Evolutionary conservation across 2,329 filamentous ascomycete species (phyloP), one percentile per base, ranked within the genome.

Genomic region (Nemania abortiva): DNA sequence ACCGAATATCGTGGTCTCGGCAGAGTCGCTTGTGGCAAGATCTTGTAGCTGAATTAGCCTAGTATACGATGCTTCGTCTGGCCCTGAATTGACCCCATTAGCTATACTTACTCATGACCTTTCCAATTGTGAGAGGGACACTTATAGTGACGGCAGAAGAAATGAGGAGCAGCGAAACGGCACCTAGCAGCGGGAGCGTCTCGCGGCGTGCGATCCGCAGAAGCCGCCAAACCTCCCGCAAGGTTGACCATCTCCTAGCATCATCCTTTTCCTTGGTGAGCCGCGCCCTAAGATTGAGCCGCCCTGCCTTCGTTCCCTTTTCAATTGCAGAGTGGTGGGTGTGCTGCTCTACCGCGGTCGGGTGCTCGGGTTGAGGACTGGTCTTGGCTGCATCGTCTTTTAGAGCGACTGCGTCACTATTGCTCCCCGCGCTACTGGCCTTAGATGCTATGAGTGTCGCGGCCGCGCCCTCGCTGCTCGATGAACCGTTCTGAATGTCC

Each of bases 141-240:
- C 94, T 95, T 92, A 99, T 97, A 66, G 95, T 97, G 74, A 99
- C 94, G 60, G 90, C 88, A 3, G 95, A 98, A 18, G 95, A 98
- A 70, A 98, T 86, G 67, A 99, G 86, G 59, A 99, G 86, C 78
- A 97, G 92, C 64, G 92, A 79, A 79, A 98, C 95, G 3, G 97
- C 97, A 72, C 92, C 81, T 6, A 85, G 86, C 18, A 99, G 89
- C 81, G 92, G 92, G 77, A 86, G 91, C 34, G 92, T 83, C 82
- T 99, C 96, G 2, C 95, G 95, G 64, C 89, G 87, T 13, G 96
- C 96, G 78, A 99, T 96, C 81, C 91, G 94, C 79, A 99, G 87
- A 75, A 99, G 84, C 60, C 96, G 89, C 90, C 90, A 92, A 74
- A 98, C 89, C 81, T 99, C 96, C 13, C 84, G 84, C 71, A 90